A percentile compares a stretch with the other conserved stretches of the same genome.
Conservation (phyloP, 352 stramenopile genomes). For the Pythium insidiosum region DNA sequence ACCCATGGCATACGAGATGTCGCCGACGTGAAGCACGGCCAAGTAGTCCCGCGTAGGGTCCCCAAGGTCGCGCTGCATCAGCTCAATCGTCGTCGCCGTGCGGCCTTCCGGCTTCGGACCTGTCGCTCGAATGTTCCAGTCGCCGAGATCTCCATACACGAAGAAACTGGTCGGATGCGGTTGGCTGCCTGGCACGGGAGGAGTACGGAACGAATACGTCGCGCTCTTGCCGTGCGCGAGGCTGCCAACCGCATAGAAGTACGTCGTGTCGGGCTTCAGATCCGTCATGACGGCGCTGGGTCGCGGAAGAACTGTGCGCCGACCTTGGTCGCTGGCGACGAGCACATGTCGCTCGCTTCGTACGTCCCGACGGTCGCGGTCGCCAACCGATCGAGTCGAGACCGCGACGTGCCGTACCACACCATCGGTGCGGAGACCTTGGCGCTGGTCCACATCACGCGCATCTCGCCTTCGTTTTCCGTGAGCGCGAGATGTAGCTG, state of each 20-base stretch:
- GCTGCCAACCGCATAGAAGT: slow-evolving; percentile 19
- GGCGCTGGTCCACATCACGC: slow-evolving; percentile 17
- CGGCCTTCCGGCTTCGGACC: not conserved
- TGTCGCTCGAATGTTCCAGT: slow-evolving; percentile 10
- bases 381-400: too few relatives aligned
- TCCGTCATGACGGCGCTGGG: slow-evolving; percentile 9
- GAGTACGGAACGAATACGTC: slow-evolving; percentile 13
- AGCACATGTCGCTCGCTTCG: slow-evolving; percentile 11
- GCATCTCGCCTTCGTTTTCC: slow-evolving; percentile 12
- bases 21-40: slow-evolving; percentile 60
- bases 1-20: slow-evolving; percentile 55
- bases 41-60: slow-evolving; percentile 18
- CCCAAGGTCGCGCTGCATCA: slow-evolving; percentile 20
- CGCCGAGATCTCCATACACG: slow-evolving; percentile 61
- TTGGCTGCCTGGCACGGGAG: slow-evolving; percentile 5
- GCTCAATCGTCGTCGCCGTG: slow-evolving; percentile 21
- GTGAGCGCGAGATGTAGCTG: slow-evolving; percentile 21
- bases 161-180: slow-evolving; percentile 26
- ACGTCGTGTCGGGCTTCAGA: slow-evolving; percentile 6
- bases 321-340: not conserved
- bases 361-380: slow-evolving; percentile 4
- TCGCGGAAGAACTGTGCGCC: not conserved
- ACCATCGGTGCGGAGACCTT: slow-evolving; percentile 4
- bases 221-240: not conserved
- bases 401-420: not conserved